Evolutionary conservation across 2,329 filamentous ascomycete genomes (phyloP).

Genomic region (Bisporella sp.): DNA sequence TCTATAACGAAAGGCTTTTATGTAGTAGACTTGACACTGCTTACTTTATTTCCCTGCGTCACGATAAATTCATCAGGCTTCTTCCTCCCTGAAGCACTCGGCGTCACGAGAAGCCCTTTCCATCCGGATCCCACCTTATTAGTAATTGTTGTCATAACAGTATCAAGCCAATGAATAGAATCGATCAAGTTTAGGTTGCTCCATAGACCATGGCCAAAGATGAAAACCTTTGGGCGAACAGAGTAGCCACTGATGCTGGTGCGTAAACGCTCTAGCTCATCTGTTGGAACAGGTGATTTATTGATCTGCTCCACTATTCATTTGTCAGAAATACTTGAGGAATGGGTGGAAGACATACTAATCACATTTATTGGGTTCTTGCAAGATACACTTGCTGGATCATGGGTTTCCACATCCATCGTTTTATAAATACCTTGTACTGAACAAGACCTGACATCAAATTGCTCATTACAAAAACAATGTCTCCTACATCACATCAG

Average conservation of each 20-base stretch:
- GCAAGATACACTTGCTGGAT: slow-evolving; percentile 36
- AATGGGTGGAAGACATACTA: slow-evolving; percentile 17
- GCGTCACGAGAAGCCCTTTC: slow-evolving; percentile 32
- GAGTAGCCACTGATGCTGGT: slow-evolving; percentile 24
- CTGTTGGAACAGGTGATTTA: slow-evolving; percentile 33
- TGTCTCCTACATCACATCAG: slow-evolving; percentile 23
- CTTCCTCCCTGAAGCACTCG: slow-evolving; percentile 37
- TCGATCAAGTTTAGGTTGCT: slow-evolving; percentile 37
- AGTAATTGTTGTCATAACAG: slow-evolving; percentile 27
- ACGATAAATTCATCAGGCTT: slow-evolving; percentile 40
- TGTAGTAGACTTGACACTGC: neutral
- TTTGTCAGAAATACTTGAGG: neutral
- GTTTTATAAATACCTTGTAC: slow-evolving; percentile 42
- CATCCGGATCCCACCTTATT: slow-evolving; percentile 9
- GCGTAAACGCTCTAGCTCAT: slow-evolving; percentile 33
- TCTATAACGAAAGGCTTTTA: neutral
- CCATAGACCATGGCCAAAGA: slow-evolving; percentile 42
- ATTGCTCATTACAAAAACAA: slow-evolving; percentile 43
- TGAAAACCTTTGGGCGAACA: slow-evolving; percentile 30
- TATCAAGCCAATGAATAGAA: slow-evolving; percentile 34
- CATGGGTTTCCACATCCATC: slow-evolving; percentile 35
- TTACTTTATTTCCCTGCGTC: slow-evolving; percentile 39
- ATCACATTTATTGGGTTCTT: slow-evolving; percentile 31
- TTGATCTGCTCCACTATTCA: slow-evolving; percentile 34
- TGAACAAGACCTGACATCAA: slow-evolving; percentile 41